phyloP scores from a whole-genome alignment of 768 basidiomycete species.

The Gloeostereum incarnatum region DNA sequence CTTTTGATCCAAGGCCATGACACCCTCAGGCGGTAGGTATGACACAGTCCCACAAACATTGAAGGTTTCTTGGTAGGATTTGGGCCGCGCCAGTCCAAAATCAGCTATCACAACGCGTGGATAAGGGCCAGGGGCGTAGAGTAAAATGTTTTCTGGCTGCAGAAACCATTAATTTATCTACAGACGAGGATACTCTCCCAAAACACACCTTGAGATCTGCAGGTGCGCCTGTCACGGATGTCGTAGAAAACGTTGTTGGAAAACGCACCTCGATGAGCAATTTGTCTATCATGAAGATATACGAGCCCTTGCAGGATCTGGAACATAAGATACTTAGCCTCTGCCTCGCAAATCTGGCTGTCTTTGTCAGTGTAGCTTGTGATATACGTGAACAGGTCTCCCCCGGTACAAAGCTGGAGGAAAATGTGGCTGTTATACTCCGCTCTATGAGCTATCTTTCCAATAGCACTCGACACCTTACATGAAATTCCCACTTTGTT shows the following conservation, averaged over 20 bases:
- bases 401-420: slow-evolving; percentile 78
- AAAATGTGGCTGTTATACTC: slow-evolving; percentile 56
- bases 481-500: slow-evolving; percentile 53
- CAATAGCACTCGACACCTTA: slow-evolving; percentile 16
- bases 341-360: slow-evolving; percentile 59
- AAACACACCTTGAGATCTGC: slow-evolving; percentile 54
- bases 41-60: slow-evolving; percentile 86
- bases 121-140: slow-evolving; percentile 73
- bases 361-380: slow-evolving; percentile 43
- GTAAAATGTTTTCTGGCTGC: slow-evolving; percentile 79
- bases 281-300: slow-evolving; percentile 62
- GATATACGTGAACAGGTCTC: slow-evolving; percentile 84
- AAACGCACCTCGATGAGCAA: slow-evolving; percentile 71
- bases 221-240: not conserved
- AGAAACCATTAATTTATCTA: slow-evolving; percentile 1
- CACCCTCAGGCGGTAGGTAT: slow-evolving; percentile 80
- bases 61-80: slow-evolving; percentile 72
- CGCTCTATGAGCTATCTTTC: not conserved
- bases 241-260: too few relatives aligned
- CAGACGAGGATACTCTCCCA: not conserved
- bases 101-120: slow-evolving; percentile 82
- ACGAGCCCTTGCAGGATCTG: slow-evolving; percentile 64
- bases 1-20: slow-evolving; percentile 69
- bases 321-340: slow-evolving; percentile 78
- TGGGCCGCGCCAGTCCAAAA: slow-evolving; percentile 76